Evolutionary conservation across 306 rosid genomes (phyloP), one percentile per base, ranked within the genome.

Genomic region (Prunus salicina): DNA sequence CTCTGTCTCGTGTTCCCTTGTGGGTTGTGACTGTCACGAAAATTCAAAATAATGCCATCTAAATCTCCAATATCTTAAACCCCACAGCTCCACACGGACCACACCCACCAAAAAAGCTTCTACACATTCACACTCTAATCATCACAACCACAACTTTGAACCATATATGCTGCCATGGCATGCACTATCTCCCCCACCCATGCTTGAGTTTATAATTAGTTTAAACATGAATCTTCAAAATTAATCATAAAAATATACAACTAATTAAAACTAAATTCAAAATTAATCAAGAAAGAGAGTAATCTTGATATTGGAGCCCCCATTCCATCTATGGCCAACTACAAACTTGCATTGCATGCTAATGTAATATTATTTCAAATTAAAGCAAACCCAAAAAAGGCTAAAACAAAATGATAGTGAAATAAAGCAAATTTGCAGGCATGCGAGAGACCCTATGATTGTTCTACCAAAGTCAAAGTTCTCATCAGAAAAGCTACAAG

Each of bases 121-220:
- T 20, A 60, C 68, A 71, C 65, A 49, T 83, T 85, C 87, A 86
- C 92, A 83, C 88, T 84, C 76, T 86, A 89, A 91, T 91, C 91
- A 91, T 91, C 89, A 89, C 88, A 49, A 74, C 67, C 92, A 87
- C 87, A 61, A 32, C 68, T 64, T 49, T 15, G 14, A 8, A 5
- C 67, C 70, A 72, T 82, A 64, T 80, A 78, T 49, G 65, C 4
- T 12, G 45, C 56, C 27, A 7, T 68, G 41, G 53, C 20, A 6
- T 27, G 27, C 74, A 51, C 62, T 72, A 20, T 78, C 66, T 41
- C 74, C 83, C 60, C 84, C 43, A 47, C 70, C 73, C 70, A 32
- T 80, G 77, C 57, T 60, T 24, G 62, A 22, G 49, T 75, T 74
- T 74, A 81, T 76, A 82, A 77, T 85, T 56, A 64, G 60, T 81